phyloP scores from a whole-genome alignment of 495 filamentous ascomycete genomes.

The Xylaria longipes region DNA sequence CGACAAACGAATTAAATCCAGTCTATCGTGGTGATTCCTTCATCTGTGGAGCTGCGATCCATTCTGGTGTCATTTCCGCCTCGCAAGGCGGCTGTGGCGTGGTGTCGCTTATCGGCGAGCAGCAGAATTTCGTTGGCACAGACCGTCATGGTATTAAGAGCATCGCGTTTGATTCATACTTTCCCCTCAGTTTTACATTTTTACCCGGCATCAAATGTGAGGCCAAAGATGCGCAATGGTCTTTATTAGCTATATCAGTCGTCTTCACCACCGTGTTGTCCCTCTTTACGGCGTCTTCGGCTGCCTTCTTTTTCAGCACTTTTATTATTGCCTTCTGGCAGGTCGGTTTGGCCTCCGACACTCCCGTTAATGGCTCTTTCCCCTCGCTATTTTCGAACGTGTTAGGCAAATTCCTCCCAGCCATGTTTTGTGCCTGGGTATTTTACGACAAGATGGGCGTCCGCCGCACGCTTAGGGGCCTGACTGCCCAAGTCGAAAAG shows the following conservation, averaged over 20 bases:
- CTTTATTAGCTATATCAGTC: conserved; percentile 73
- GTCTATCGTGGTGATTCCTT: conserved; percentile 85
- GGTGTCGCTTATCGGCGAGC: conserved; percentile 68
- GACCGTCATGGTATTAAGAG: conserved; percentile 70
- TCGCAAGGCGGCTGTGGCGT: conserved; percentile 78
- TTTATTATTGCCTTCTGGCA: conserved; percentile 80
- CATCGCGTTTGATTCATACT: conserved; percentile 73
- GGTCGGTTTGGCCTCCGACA: conserved; percentile 79
- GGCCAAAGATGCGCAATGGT: conserved; percentile 73
- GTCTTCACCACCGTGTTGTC: conserved; percentile 70
- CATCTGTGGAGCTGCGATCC: conserved; percentile 81
- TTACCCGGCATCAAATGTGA: conserved; percentile 56
- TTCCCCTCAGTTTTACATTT: conserved; percentile 79
- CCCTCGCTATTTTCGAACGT: conserved; percentile 67
- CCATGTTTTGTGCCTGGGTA: conserved; percentile 75
- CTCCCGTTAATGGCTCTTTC: conserved; percentile 62
- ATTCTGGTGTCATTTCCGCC: conserved; percentile 74
- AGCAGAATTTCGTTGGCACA: conserved; percentile 65
- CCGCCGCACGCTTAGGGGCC: conserved; percentile 56
- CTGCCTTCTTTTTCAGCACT: conserved; percentile 72
- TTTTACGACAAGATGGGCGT: conserved; percentile 73
- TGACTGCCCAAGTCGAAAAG: conserved; percentile 73
- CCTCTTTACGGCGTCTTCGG: conserved; percentile 70
- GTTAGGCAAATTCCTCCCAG: conserved; percentile 76
- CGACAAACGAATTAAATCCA: conserved; percentile 47